phyloP scores from a whole-genome alignment of 257 asterid species.

The Anisodus acutangulus region DNA sequence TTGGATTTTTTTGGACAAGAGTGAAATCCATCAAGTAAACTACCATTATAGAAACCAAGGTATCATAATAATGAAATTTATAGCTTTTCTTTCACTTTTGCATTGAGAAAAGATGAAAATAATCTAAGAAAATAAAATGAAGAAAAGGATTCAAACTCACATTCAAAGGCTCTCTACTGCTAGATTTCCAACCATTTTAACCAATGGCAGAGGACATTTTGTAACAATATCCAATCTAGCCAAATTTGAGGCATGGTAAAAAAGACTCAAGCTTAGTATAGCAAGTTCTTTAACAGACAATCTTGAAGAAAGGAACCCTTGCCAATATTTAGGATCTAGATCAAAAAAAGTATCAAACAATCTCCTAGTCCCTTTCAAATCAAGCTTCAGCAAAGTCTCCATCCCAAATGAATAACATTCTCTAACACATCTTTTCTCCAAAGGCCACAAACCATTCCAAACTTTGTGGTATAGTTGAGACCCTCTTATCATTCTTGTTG shows the following conservation, averaged over 20 bases:
- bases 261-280: slow-evolving; percentile 58
- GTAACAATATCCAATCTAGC: slow-evolving; percentile 66
- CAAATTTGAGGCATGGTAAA: slow-evolving; percentile 65
- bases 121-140: not conserved
- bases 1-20: not conserved
- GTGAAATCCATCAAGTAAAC: not conserved
- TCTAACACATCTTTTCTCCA: slow-evolving; percentile 63
- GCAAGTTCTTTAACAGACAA: slow-evolving; percentile 71
- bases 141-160: not conserved
- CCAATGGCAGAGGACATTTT: slow-evolving; percentile 75
- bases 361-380: slow-evolving; percentile 68
- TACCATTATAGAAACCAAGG: not conserved
- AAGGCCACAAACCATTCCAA: slow-evolving; percentile 87
- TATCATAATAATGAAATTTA: not conserved
- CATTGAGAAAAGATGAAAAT: not conserved
- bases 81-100: not conserved
- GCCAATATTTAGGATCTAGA: slow-evolving; percentile 75
- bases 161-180: slow-evolving; percentile 68
- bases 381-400: slow-evolving; percentile 84
- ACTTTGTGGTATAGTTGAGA: slow-evolving; percentile 47
- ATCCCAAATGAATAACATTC: slow-evolving; percentile 77
- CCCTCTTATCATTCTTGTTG: slow-evolving; percentile 83
- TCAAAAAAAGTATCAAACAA: slow-evolving; percentile 85
- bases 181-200: slow-evolving; percentile 67
- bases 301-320: slow-evolving; percentile 76